These are phyloP conservation scores for Cyclostephanos tholiformis DNA, from an alignment of 108 stramenopile species.

Conservation along the genomic window DNA sequence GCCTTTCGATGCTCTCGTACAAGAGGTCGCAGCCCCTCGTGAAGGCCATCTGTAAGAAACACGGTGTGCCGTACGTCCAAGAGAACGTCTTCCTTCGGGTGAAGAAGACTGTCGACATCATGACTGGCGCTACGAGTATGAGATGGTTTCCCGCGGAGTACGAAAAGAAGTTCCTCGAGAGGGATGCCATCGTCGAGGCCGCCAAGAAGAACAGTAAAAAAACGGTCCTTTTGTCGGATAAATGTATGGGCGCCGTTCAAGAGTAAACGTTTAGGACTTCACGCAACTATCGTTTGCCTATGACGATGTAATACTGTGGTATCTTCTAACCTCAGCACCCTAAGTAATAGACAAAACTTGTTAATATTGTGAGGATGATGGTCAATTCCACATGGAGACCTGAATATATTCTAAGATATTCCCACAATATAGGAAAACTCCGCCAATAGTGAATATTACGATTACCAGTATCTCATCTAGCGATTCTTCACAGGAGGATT, in stretches of 20 bases:
- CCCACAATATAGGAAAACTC: too few species aligned
- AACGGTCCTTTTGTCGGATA: conserved; percentile 41
- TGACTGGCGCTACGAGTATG: conserved; percentile 85
- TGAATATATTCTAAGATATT: too few species aligned
- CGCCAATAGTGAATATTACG: too few species aligned
- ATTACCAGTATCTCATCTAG: too few species aligned
- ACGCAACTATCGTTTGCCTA: too few species aligned
- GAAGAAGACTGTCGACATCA: conserved; percentile 86
- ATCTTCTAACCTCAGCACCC: too few species aligned
- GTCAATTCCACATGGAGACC: too few species aligned
- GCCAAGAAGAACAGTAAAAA: conserved; percentile 44
- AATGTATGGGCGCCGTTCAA: conserved; percentile 41
- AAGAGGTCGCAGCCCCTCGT: conserved; percentile 80
- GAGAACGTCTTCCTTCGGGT: conserved; percentile 79
- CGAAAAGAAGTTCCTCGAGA: conserved; percentile 62
- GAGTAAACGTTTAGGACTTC: conserved; percentile 8
- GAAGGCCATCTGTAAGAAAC: conserved; percentile 74
- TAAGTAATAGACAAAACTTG: too few species aligned
- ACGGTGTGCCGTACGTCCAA: conserved; percentile 90
- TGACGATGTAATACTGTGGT: too few species aligned
- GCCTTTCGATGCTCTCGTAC: conserved; percentile 85
- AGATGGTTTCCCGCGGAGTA: conserved; percentile 78
- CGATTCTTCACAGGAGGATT: too few species aligned
- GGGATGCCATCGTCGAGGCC: conserved; percentile 53
- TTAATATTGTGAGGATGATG: too few species aligned